Evolutionary conservation across 2,329 filamentous ascomycete species (phyloP), one percentile per base, ranked within the genome.

Genomic region (Pseudogymnoascus sp.): DNA sequence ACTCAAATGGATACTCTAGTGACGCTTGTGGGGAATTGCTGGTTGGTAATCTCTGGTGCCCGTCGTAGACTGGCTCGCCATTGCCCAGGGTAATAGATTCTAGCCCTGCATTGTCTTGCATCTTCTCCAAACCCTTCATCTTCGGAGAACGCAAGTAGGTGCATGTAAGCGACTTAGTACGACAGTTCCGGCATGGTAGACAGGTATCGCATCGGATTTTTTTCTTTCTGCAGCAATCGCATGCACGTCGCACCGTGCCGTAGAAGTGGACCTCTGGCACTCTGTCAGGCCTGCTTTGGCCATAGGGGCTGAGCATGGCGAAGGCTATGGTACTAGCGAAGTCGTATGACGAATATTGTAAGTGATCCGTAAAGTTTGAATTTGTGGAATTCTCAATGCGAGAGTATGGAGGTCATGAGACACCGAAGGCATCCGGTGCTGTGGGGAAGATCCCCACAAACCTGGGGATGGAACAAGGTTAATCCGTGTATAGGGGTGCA

Each of bases 191-290:
- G 41, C 72, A 74, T 0, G 72, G 72, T 1, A 52, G 61, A 1
- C 45, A 39, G 3, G 72, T 70, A 52, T 73, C 66, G 16, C 72
- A 74, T 23, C 72, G 71, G 0, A 71, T 66, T 55, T 74, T 74
- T 2, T 70, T 63, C 4, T 49, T 55, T 30, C 71, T 72, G n/a
- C 72, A 74, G 9, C 66, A 52, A 58, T 74, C 72, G 25, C 72
- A 74, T 0, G 72, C 72, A 33, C 49, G 49, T 12, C 49, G 49
- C 12, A 55, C 49, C 4, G n/a, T 55, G 9, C 49, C 49, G n/a
- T 55, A 55, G 28, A 55, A 55, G 9, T 33, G 49, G 49, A 55
- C 28, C 11, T 33, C 49, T 19, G 49, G 49, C 19, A 33, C 19
- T 33, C n/a, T 33, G 49, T 3, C 49, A 19, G 49, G 28, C n/a